Evolutionary conservation across 2,329 filamentous ascomycete genomes (phyloP).

Genomic region (Corinectria fuckeliana): DNA sequence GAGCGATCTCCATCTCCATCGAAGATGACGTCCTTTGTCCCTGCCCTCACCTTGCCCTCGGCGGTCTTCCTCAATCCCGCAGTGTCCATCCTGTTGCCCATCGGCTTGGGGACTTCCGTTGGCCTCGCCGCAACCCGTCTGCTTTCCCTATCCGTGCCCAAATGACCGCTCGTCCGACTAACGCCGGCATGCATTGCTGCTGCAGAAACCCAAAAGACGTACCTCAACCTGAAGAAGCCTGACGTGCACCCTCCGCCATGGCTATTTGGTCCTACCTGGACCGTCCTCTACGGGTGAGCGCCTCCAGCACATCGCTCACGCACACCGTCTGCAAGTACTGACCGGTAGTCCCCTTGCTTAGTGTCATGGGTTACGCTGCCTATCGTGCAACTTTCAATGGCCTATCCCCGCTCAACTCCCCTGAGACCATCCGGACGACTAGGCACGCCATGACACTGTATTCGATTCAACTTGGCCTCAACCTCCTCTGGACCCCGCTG

Average conservation of each 20-base stretch:
- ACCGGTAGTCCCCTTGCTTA: conserved; percentile 22
- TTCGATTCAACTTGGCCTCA: conserved; percentile 83
- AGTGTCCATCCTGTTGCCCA: conserved; percentile 76
- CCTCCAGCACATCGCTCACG: not conserved
- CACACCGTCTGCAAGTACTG: not conserved
- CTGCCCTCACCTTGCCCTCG: conserved; percentile 76
- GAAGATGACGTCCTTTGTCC: conserved; percentile 81
- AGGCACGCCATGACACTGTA: conserved; percentile 80
- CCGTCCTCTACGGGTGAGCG: conserved; percentile 64
- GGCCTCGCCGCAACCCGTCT: conserved; percentile 72
- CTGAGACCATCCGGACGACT: conserved; percentile 62
- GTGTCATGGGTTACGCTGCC: conserved; percentile 86
- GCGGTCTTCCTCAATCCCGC: conserved; percentile 75
- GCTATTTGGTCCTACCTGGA: conserved; percentile 72
- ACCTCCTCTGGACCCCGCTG: conserved; percentile 89
- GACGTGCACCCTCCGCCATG: conserved; percentile 65
- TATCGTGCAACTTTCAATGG: conserved; percentile 75
- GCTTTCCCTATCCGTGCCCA: conserved; percentile 33
- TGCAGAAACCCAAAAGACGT: conserved; percentile 65
- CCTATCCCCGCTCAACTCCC: conserved; percentile 61
- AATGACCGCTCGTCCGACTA: conserved; percentile 5
- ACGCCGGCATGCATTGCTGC: conserved; percentile 28
- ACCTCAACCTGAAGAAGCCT: conserved; percentile 71
- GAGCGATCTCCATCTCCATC: conserved; percentile 18
- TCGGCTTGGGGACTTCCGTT: conserved; percentile 74